A percentile compares a stretch with the other conserved stretches of the same genome.
phyloP scores from a whole-genome alignment of 257 asterid species.

The Echium plantagineum region DNA sequence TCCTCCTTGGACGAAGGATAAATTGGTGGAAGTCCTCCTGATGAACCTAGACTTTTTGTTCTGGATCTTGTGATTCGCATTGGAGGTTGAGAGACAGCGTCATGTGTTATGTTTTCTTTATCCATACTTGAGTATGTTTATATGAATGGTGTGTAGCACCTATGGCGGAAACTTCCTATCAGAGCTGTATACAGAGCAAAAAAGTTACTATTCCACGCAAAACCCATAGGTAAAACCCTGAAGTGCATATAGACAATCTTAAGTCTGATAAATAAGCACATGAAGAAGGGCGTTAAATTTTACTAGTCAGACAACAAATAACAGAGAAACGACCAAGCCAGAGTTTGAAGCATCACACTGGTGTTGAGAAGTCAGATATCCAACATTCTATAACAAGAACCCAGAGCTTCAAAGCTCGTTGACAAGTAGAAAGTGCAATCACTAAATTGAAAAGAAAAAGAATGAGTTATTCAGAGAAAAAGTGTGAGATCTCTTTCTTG shows the following conservation, averaged over 20 bases:
- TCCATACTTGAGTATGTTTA: conserved; percentile 27
- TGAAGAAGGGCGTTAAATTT: not conserved
- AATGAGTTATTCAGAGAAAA: too few relatives aligned
- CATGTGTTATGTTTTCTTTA: conserved; percentile 33
- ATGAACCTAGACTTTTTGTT: conserved; percentile 47
- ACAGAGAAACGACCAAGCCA: not conserved
- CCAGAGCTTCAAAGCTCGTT: not conserved
- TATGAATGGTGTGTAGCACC: conserved; percentile 13
- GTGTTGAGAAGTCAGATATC: not conserved
- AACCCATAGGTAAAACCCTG: not conserved
- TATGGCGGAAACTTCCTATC: conserved; percentile 26
- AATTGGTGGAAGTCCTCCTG: conserved; percentile 62
- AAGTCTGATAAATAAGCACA: not conserved
- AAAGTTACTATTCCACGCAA: not conserved
- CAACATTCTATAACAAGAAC: not conserved
- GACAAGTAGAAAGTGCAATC: not conserved
- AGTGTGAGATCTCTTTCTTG: too few relatives aligned
- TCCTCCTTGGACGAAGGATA: conserved; percentile 44
- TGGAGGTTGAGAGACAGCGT: conserved; percentile 28
- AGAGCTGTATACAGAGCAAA: conserved; percentile 29
- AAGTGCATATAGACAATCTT: not conserved
- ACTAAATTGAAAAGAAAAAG: too few relatives aligned
- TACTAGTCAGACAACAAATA: not conserved
- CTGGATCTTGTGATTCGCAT: conserved; percentile 70
- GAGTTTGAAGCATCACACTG: not conserved